These are phyloP conservation scores for Entomophthora muscae DNA, from an alignment of 371 early-diverging fungal species.

Conservation along the genomic window DNA sequence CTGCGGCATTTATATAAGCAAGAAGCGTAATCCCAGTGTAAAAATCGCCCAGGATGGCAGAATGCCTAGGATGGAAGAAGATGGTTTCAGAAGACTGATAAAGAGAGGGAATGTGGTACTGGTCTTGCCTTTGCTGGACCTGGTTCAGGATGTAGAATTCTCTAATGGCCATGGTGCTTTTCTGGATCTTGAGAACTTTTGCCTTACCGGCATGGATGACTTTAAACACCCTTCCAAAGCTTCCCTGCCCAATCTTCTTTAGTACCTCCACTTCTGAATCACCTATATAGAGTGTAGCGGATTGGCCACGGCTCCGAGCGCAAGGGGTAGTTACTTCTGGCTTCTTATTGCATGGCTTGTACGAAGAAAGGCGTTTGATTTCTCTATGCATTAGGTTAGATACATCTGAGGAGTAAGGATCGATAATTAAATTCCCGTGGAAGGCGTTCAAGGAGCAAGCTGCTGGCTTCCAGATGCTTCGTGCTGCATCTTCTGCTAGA, in stretches of 20 bases:
- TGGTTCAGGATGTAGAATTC: not conserved
- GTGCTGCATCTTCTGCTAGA: not conserved
- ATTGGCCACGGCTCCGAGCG: not conserved
- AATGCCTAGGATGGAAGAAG: not conserved
- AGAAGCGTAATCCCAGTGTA: not conserved
- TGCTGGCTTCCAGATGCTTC: not conserved
- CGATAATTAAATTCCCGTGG: not conserved
- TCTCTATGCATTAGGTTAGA: not conserved
- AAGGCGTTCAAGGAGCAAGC: not conserved
- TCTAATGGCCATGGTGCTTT: conserved; percentile 5
- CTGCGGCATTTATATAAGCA: not conserved
- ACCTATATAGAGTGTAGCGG: not conserved
- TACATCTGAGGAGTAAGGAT: not conserved
- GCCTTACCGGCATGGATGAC: too few species aligned
- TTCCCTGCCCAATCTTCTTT: conserved; percentile 4
- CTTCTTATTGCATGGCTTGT: not conserved
- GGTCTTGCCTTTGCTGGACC: not conserved
- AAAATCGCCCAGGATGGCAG: not conserved
- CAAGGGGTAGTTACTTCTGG: not conserved
- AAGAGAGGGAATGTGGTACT: not conserved
- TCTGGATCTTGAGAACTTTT: conserved; percentile 7
- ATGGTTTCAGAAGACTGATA: not conserved
- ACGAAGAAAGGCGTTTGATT: not conserved
- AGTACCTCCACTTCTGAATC: not conserved
- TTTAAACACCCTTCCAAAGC: conserved; percentile 1